Base-by-base conservation (phyloP, 306 rosid genomes). In the Fragaria iinumae region DNA sequence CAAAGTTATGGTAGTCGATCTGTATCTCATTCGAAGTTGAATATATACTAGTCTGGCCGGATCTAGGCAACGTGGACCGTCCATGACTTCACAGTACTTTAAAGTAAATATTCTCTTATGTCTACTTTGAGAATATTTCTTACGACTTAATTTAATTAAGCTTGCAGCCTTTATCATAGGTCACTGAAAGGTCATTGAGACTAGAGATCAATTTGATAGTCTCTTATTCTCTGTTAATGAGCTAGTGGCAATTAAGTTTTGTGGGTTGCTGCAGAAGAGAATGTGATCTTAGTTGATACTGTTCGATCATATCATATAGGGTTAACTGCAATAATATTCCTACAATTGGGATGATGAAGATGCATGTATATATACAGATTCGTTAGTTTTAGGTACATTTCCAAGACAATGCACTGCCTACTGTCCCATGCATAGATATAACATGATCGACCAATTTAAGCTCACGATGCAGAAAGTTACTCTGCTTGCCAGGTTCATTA, bases 371-470 rank as follows among this genome's bases (percentile, higher is more conserved):
- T 76, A 48, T 39, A 18, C 32, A 3, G 34, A 50, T 29, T 2
- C 16, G 36, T 34, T 20, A 67, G 21, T 32, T 32, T 18, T 38
- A 39, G 48, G 49, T 66, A 18, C 71, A 67, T 67, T 38, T 47
- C 8, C 43, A 39, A 67, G 49, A 67, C 71, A 38, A 67, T 67
- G 71, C 10, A 67, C 71, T 67, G 71, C 27, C 45, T 32, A 34
- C 44, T 32, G 69, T 64, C 45, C 44, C 43, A 6, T 67, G 20
- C 49, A 41, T 36, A 25, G 11, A 18, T 18, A 11, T 34, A 65
- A 34, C 14, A 65, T 62, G 4, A 29, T 41, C 45, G 45, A 16
- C 41, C 41, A 60, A 4, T 32, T 32, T 3, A 34, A 64, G 17
- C 17, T 34, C 11, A 13, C 17, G 21, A 34, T 34, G 21, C 68